Base-by-base conservation (phyloP, 225 moss, liverwort and hornwort genomes). In the Physcomitrellopsis africana region DNA sequence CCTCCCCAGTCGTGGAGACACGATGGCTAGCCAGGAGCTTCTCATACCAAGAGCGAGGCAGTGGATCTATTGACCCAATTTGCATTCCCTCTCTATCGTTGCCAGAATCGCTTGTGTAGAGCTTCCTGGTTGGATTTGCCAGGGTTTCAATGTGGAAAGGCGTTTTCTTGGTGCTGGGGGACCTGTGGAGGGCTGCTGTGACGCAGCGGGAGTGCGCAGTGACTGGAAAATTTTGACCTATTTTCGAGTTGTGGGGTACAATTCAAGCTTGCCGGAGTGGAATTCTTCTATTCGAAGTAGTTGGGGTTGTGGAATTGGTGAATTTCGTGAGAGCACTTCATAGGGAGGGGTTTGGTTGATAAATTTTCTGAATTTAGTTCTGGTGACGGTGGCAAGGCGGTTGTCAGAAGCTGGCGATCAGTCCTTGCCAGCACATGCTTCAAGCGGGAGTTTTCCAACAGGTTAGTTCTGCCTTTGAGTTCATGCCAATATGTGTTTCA, bases 401-500 rank as follows among this genome's bases (percentile, higher is more conserved):
- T 29, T 51, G 32, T 67, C 67, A 52, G 67, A 32, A 37, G 59
- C 41, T 68, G 79, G 54, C 44, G 76, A 78, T 48, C 70, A 63
- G 61, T 65, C 79, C 54, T n/a, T 2, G 47, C n/a, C 70, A 53
- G 77, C 61, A 37, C 63, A 58, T 42, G 49, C 23, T 49, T 51
- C 76, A 27, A 5, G 18, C 15, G 24, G 18, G 71, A 67, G 54
- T 17, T 15, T 71, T 48, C 79, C n/a, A 58, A 10, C 69, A 77
- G 85, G 85, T 82, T 14, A 70, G 79, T 72, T 49, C 23, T 68
- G 20, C 10, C 42, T 64, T 13, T 8, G 32, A 51, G 26, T 70
- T 75, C 14, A 18, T 76, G 71, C 8, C 15, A 1, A 20, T 6
- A 1, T 37, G 51, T 20, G 9, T 48, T 71, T 52, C 11, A 53